These are phyloP conservation scores for Dactylonectria estremocensis DNA, from an alignment of 2,329 filamentous ascomycete species.

Conservation along the genomic window DNA sequence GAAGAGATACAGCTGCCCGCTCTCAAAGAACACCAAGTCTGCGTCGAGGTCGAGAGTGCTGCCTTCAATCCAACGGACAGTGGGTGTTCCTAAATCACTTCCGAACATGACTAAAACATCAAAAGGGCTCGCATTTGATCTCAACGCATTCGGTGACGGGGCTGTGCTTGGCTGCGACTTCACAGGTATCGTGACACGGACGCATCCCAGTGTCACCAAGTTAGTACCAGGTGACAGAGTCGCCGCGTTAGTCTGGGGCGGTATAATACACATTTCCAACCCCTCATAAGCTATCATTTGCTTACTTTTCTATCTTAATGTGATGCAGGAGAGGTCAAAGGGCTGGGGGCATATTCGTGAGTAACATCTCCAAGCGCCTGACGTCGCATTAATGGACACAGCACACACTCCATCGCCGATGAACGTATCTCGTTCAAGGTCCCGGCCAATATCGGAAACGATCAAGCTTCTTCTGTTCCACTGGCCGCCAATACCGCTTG, in stretches of 20 bases:
- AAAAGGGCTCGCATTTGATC: conserved; percentile 50
- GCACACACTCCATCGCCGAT: conserved; percentile 57
- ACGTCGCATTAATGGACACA: conserved; percentile 23
- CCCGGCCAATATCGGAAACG: conserved; percentile 43
- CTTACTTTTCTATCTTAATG: neutral
- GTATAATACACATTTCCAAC: conserved; percentile 24
- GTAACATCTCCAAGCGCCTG: neutral
- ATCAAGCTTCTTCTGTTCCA: conserved; percentile 54
- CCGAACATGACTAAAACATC: neutral
- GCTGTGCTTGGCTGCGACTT: conserved; percentile 57
- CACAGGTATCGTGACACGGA: conserved; percentile 51
- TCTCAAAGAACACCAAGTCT: conserved; percentile 38
- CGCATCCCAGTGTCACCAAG: conserved; percentile 44
- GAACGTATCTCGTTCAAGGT: conserved; percentile 57
- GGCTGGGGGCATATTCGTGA: conserved; percentile 53
- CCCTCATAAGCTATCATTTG: neutral
- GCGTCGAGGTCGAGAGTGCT: conserved; percentile 42
- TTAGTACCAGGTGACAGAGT: conserved; percentile 34
- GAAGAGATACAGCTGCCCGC: conserved; percentile 1
- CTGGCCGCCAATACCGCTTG: conserved; percentile 56
- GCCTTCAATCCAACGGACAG: conserved; percentile 49
- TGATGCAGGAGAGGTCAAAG: conserved; percentile 41
- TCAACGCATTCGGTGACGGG: conserved; percentile 56
- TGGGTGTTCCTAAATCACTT: neutral
- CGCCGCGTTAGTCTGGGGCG: conserved; percentile 48